Percentiles rank a stretch among this genome's conserved stretches.
These are phyloP conservation scores for Schwanniomyces sp. DNA, from an alignment of 805 yeast genomes.

Conservation along the genomic window DNA sequence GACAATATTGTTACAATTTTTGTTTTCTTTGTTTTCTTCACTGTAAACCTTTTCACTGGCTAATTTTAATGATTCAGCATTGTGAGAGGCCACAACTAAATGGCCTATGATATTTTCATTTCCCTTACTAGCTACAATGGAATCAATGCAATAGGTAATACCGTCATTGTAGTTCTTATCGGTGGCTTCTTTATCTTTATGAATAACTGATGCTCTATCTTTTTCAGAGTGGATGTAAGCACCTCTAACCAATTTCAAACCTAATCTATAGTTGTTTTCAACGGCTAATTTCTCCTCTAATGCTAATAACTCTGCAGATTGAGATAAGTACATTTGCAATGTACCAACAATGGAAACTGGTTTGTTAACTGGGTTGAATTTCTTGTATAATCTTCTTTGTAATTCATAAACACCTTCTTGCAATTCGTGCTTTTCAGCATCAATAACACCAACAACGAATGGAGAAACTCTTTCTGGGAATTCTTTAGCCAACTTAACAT, in stretches of 20 bases:
- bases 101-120: constrained; percentile 62
- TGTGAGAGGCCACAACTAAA: constrained; percentile 90
- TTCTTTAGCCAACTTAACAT: constrained; percentile 44
- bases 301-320: constrained; percentile 60
- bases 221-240: constrained; percentile 93
- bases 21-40: constrained; percentile 10
- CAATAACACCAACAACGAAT: constrained; percentile 75
- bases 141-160: constrained; percentile 57
- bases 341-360: constrained; percentile 83
- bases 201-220: constrained; percentile 65
- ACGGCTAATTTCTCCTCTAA: constrained; percentile 66
- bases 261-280: constrained; percentile 64
- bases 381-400: constrained; percentile 76
- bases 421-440: constrained; percentile 86
- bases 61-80: constrained; percentile 69
- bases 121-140: constrained; percentile 47
- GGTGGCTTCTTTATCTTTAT: constrained; percentile 74
- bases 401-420: constrained; percentile 91
- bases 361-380: constrained; percentile 60
- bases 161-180: constrained; percentile 76
- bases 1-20: constrained; percentile 59
- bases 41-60: constrained; percentile 58
- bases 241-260: constrained; percentile 90
- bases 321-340: constrained; percentile 85
- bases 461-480: constrained; percentile 71